Evolutionary conservation across 208 protist genomes (phyloP), one percentile per base, ranked within the genome.

Genomic region (Jaenimonas drosophilae): DNA sequence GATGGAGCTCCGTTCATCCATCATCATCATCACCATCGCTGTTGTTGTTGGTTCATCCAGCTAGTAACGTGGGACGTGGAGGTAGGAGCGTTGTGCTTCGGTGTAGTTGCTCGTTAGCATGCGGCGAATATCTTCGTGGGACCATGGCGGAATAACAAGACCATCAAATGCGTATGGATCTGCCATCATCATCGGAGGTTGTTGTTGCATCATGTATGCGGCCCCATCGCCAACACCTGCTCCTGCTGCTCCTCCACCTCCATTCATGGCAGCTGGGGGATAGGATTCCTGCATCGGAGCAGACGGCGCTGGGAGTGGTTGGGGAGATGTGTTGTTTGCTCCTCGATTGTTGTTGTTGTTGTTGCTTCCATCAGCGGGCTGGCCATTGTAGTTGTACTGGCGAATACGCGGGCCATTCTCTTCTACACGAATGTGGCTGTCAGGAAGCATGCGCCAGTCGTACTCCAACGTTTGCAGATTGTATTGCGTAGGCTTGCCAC

Each of bases 401-500:
- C 62, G 37, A 7, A 54, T 19, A 9, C 58, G 42, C 0, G 53
- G 65, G 40, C 54, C 21, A n/a, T 49, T 39, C 32, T 29, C 28
- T 1, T 43, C 41, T 2, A 76, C 7, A 4, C 52, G 29, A 40
- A 76, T 44, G 43, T 83, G 65, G 14, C 52, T 67, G 45, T 88
- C 64, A 2, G 80, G 73, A 1, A 89, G 61, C 46, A 79, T 60
- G 25, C 49, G 62, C 76, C 80, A 85, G 51, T 89, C 56, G 37
- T 85, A 89, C 47, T 89, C 59, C 12, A 69, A 58, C 2, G 80
- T 89, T n/a, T 74, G 49, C 21, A 82, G 41, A 40, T 89, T 77
- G 57, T 89, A 89, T 43, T 84, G 74, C 6, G 74, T 88, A 0
- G 75, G 75, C 57, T 89, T 89, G 3, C 76, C 80, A 49, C 71